Evolutionary conservation across 1,139 yeast species (phyloP).

Genomic region (Hansenula sp.): DNA sequence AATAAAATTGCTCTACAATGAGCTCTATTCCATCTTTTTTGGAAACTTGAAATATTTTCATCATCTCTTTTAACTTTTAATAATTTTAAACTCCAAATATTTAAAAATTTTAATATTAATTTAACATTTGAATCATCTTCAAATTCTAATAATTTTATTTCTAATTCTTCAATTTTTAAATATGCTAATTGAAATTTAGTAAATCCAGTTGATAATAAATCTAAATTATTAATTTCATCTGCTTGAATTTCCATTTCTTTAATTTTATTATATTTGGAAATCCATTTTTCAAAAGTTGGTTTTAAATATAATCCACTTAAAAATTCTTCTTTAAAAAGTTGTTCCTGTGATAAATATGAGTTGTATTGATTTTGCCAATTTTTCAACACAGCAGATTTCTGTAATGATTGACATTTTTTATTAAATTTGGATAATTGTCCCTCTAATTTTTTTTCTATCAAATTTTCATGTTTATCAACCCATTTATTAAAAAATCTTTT

Average conservation of each 20-base stretch:
- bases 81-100: slow-evolving; percentile 27
- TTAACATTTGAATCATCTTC: slow-evolving; percentile 18
- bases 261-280: slow-evolving; percentile 7
- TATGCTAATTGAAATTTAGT: slow-evolving; percentile 17
- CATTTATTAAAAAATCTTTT: slow-evolving; percentile 11
- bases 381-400: background rate
- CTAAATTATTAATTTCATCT: slow-evolving; percentile 17
- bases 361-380: slow-evolving; percentile 11
- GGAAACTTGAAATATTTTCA: slow-evolving; percentile 26
- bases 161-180: slow-evolving; percentile 10
- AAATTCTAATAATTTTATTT: slow-evolving; percentile 9
- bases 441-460: slow-evolving; percentile 12
- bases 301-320: background rate
- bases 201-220: slow-evolving; percentile 19
- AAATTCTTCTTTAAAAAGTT: slow-evolving; percentile 6
- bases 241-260: slow-evolving; percentile 17
- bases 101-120: slow-evolving; percentile 20
- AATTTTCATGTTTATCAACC: slow-evolving; percentile 5
- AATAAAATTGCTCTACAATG: slow-evolving; percentile 27
- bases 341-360: slow-evolving; percentile 5
- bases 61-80: slow-evolving; percentile 28
- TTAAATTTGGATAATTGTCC: background rate
- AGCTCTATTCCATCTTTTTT: slow-evolving; percentile 33
- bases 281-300: slow-evolving; percentile 18
- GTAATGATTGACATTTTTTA: background rate